A percentile compares a stretch with the other conserved stretches of the same genome.
phyloP scores from a whole-genome alignment of 2,329 filamentous ascomycete species.

The Talaromyces albobiverticillius region DNA sequence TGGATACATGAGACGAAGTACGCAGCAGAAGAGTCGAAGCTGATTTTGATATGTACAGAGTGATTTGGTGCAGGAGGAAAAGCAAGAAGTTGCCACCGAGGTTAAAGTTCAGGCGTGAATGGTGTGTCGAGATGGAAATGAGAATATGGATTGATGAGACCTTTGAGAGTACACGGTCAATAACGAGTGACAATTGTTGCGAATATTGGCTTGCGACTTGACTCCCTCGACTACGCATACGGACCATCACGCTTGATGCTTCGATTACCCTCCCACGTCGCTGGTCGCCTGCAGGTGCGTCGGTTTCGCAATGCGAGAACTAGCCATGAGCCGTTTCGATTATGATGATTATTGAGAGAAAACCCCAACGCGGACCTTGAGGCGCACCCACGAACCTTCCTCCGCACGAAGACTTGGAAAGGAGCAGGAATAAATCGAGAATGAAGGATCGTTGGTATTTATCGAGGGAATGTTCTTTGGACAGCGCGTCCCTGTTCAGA shows the following conservation, averaged over 20 bases:
- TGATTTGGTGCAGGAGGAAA: conserved; percentile 12
- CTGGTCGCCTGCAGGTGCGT: too few relatives aligned
- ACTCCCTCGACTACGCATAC: not conserved
- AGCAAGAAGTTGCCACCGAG: conserved; percentile 23
- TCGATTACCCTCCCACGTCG: not conserved
- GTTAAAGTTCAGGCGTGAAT: conserved; percentile 41
- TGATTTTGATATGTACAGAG: conserved; percentile 6
- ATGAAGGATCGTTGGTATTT: not conserved
- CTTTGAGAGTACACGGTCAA: not conserved
- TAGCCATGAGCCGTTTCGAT: not conserved
- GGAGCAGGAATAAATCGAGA: not conserved
- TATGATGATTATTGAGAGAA: not conserved
- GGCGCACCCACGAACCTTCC: not conserved
- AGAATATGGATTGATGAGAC: not conserved
- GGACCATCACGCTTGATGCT: not conserved
- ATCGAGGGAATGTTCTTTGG: not conserved
- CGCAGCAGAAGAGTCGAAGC: too few relatives aligned
- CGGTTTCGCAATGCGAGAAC: not conserved
- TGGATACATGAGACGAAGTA: too few relatives aligned
- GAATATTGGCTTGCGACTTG: not conserved
- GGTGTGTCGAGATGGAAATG: not conserved
- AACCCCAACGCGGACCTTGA: not conserved
- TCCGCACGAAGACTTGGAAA: not conserved
- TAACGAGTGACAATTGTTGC: not conserved
- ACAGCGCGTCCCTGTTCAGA: not conserved